Conservation (phyloP, 148 eudicot species). For the Heliamphora exappendiculata region DNA sequence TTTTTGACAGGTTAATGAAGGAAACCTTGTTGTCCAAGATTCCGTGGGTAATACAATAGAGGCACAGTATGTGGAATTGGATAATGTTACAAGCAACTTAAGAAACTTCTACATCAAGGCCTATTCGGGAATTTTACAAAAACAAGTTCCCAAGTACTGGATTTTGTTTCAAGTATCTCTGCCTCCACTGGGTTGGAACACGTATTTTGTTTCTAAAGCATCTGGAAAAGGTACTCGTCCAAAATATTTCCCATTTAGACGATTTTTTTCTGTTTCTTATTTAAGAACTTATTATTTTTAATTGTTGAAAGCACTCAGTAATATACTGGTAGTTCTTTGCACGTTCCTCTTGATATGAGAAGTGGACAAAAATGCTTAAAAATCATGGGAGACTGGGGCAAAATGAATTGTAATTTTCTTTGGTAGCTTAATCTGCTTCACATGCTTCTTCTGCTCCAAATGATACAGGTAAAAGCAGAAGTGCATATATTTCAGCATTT, state of each 20-base stretch:
- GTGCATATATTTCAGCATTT: slow-evolving; percentile 16
- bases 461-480: slow-evolving; percentile 33
- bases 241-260: not conserved
- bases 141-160: slow-evolving; percentile 64
- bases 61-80: slow-evolving; percentile 58
- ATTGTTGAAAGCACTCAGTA: not conserved
- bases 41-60: slow-evolving; percentile 44
- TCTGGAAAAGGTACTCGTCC: slow-evolving; percentile 35
- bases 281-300: not conserved
- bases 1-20: slow-evolving; percentile 60
- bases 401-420: not conserved
- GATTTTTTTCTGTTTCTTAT: not conserved
- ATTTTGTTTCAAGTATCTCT: slow-evolving; percentile 61
- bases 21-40: slow-evolving; percentile 57
- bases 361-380: not conserved
- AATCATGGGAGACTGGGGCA: not conserved
- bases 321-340: not conserved
- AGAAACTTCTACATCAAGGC: slow-evolving; percentile 64
- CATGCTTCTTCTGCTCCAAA: slow-evolving; percentile 4
- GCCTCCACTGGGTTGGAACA: slow-evolving; percentile 81
- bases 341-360: not conserved
- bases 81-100: slow-evolving; percentile 54
- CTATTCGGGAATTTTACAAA: slow-evolving; percentile 49
- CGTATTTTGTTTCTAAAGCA: slow-evolving; percentile 56
- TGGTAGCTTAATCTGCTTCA: not conserved